Evolutionary conservation across 257 asterid species (phyloP).

Genomic region (Solanum pinnatisectum): DNA sequence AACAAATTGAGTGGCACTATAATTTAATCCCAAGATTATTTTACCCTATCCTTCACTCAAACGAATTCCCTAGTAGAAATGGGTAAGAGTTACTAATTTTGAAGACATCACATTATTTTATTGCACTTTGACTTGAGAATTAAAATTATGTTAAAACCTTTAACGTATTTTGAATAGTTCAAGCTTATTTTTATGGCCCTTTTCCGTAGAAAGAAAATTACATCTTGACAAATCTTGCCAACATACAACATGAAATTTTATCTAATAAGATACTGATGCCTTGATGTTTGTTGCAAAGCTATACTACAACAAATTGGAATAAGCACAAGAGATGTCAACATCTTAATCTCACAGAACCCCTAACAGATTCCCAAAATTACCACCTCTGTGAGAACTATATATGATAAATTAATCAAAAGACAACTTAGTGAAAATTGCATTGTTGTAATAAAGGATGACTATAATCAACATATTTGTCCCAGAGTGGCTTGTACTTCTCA

Average conservation of each 20-base stretch:
- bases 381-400: not conserved
- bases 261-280: not conserved
- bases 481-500: constrained; percentile 34
- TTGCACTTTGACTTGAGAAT: not conserved
- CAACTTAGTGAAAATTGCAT: constrained; percentile 26
- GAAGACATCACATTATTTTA: not conserved
- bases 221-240: not conserved
- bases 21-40: no score
- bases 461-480: constrained; percentile 37
- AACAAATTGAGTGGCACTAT: no score
- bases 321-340: not conserved
- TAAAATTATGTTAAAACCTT: no score
- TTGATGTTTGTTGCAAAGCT: not conserved
- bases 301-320: not conserved
- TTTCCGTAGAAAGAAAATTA: not conserved
- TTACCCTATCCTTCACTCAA: no score
- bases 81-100: no score
- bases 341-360: not conserved
- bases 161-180: not conserved
- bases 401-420: not conserved
- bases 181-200: not conserved
- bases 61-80: no score
- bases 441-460: constrained; percentile 24
- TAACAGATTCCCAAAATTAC: not conserved
- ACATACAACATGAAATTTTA: not conserved